Evolutionary conservation across 345 rosid species (phyloP), one percentile per base, ranked within the genome.

Genomic region (Brassica carinata): DNA sequence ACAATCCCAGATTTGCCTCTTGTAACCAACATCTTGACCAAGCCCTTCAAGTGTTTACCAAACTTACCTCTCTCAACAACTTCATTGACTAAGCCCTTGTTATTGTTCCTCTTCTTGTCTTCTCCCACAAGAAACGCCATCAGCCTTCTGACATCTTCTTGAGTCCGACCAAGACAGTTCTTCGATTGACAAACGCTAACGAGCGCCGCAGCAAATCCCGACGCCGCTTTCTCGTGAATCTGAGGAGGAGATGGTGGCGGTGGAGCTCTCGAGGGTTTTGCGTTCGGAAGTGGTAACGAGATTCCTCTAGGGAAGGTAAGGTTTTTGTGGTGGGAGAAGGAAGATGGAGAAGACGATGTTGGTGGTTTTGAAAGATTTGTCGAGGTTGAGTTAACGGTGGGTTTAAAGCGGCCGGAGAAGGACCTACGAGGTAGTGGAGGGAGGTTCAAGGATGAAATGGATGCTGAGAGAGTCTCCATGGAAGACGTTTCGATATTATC

Each of bases 141-240:
- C 68, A 88, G 61, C 71, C 86, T 86, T 7, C 58, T 84, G 18
- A 84, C 96, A 59, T 89, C 94, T 57, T 69, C 81, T 27, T 66
- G 84, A 31, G 87, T 86, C 26, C 66, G 69, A 17, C 83, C 77
- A 53, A 90, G 88, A 38, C 93, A 85, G 36, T 77, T 61, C 81
- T 77, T 87, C 79, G 85, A 71, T 7, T 77, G 91, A 67, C 91
- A 83, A 45, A 84, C 84, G 69, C 88, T 90, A 5, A 91, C 73
- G 68, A 93, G 94, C 1, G 98, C 98, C 0, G 89, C 96, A 0
- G 94, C 94, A 51, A 88, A 93, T 18, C 98, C 96, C 1, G 80
- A 85, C 13, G 91, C 88, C 1, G 92, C 90, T 64, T 80, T 91
- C 1, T 53, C 82, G 71, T 93, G 89, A 70, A 67, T 18, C 10